These are phyloP conservation scores for Colletotrichum ledebouriae DNA, from an alignment of 2,329 filamentous ascomycete species.

Conservation along the genomic window DNA sequence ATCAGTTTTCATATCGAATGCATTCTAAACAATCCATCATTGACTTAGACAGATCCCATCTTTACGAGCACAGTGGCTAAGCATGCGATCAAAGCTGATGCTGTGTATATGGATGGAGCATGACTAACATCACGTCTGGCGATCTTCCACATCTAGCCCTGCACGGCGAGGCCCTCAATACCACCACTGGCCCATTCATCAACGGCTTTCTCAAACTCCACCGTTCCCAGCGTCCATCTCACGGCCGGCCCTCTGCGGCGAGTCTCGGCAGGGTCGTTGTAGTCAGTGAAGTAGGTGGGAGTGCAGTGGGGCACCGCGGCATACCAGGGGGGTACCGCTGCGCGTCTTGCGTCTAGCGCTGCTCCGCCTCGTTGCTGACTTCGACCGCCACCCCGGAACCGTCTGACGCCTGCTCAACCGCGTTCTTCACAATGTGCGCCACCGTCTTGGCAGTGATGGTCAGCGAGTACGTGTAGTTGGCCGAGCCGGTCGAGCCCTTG, in stretches of 20 bases:
- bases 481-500: neutral
- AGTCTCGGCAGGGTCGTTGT: neutral
- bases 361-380: neutral
- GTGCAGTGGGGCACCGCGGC: neutral
- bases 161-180: neutral
- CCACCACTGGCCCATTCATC: neutral
- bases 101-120: too few species aligned
- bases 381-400: neutral
- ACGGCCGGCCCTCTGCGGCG: neutral
- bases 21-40: too few species aligned
- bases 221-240: neutral
- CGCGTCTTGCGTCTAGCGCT: neutral
- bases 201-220: neutral
- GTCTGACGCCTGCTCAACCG: neutral
- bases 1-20: too few species aligned
- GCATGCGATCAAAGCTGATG: too few species aligned
- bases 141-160: neutral
- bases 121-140: too few species aligned
- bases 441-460: conserved; percentile 4
- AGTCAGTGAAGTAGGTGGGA: neutral
- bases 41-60: too few species aligned
- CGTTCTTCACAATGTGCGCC: conserved; percentile 5
- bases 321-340: neutral
- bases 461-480: neutral
- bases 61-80: too few species aligned